These are phyloP conservation scores for Trypanosoma lewisi DNA, from an alignment of 208 protist species.

Conservation along the genomic window DNA sequence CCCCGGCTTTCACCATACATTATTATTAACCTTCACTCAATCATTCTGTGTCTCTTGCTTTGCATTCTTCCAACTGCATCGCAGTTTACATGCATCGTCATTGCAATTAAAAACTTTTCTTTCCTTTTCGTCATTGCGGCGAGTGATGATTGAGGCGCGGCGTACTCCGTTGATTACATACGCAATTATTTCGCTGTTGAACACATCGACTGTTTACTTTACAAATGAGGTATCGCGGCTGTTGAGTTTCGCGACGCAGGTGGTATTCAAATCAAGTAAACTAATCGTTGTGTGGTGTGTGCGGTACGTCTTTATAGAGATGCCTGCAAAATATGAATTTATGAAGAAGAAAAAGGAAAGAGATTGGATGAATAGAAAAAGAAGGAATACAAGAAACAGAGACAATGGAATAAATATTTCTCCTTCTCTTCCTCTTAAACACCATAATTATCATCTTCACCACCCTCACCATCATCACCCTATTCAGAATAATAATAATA, in stretches of 20 bases:
- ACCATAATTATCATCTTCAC: no score
- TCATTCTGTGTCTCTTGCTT: constrained; percentile 31
- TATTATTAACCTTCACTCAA: constrained; percentile 44
- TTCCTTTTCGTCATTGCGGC: constrained; percentile 6
- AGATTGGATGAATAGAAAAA: background rate
- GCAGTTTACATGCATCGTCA: constrained; percentile 10
- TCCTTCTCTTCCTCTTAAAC: no score
- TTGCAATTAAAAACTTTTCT: no score
- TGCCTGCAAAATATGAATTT: constrained; percentile 18
- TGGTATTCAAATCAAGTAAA: constrained; percentile 69
- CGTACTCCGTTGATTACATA: constrained; percentile 40
- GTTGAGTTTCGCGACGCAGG: constrained; percentile 52
- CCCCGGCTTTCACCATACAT: constrained; percentile 44
- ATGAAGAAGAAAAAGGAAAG: background rate
- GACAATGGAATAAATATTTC: no score
- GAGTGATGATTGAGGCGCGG: constrained; percentile 10
- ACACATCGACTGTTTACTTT: constrained; percentile 41
- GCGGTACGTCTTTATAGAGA: constrained; percentile 26
- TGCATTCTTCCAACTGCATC: constrained; percentile 22
- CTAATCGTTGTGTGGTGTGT: constrained; percentile 49
- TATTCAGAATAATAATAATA: no score
- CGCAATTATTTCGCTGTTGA: constrained; percentile 39
- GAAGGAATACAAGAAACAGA: background rate
- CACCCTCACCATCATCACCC: no score
- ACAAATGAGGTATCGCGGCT: constrained; percentile 46